Percentiles rank a stretch among this genome's conserved stretches.
Conservation (phyloP, 1,139 yeast genomes). For the Hyphopichia fennica region DNA sequence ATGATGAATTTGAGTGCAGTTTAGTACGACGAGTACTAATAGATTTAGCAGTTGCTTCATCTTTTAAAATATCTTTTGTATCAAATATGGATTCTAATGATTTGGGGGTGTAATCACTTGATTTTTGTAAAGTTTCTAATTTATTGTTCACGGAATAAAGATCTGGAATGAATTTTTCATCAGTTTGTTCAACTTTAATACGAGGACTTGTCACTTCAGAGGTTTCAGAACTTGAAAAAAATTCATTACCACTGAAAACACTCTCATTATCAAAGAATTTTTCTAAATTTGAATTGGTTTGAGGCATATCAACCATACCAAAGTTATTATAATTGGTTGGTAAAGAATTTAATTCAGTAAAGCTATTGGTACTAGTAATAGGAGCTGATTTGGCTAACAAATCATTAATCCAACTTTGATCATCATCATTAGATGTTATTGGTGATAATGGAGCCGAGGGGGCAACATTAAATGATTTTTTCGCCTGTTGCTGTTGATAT, state of each 20-base stretch:
- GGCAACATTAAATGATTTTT: constrained; percentile 1
- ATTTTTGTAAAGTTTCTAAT: constrained; percentile 14
- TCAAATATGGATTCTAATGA: constrained; percentile 25
- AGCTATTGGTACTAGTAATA: constrained; percentile 16
- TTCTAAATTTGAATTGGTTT: constrained; percentile 1
- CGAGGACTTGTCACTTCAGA: constrained; percentile 10
- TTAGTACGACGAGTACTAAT: not conserved
- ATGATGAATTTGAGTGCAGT: not conserved
- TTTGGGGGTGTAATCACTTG: constrained; percentile 15
- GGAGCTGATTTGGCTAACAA: constrained; percentile 19
- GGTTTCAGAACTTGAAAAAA: constrained; percentile 8
- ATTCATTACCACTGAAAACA: constrained; percentile 8
- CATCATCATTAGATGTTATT: constrained; percentile 10
- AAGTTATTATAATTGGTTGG: not conserved
- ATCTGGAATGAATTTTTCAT: constrained; percentile 7
- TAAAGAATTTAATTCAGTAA: constrained; percentile 4
- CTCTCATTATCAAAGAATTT: constrained; percentile 9
- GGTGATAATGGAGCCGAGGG: constrained; percentile 17
- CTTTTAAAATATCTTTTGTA: constrained; percentile 23
- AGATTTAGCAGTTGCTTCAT: constrained; percentile 6
- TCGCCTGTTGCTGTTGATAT: not conserved
- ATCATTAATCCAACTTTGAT: constrained; percentile 21
- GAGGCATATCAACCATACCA: not conserved
- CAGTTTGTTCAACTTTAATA: constrained; percentile 9
- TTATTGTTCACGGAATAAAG: constrained; percentile 15